Evolutionary conservation across 345 rosid genomes (phyloP), one percentile per base, ranked within the genome.

Genomic region (Lagerstroemia speciosa): DNA sequence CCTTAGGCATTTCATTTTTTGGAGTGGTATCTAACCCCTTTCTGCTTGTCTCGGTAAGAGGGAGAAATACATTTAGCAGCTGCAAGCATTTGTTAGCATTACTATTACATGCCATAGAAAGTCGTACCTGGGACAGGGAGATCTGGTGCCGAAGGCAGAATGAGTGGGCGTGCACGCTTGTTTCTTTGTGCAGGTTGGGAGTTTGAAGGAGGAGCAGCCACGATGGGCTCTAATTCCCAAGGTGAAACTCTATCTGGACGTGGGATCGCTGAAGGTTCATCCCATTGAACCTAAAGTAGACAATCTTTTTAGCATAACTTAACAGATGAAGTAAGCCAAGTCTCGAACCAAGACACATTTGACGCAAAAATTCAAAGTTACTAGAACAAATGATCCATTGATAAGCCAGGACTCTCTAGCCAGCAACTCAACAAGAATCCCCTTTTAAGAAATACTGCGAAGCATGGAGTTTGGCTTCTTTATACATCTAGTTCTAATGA

Each of bases 191-290:
- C 71, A 67, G 93, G 91, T 77, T 86, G 96, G 38, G 91, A 68
- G 68, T 77, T 84, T 40, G 96, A 70, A 69, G 89, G 80, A 67
- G 82, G 52, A 45, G 82, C 73, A 33, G 92, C 85, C 75, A 90
- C 83, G 75, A 92, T 84, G 26, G 97, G 98, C 75, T 95, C 99
- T 74, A 95, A 75, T 75, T 95, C 99, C 99, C 99, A 95, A 1
- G 96, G 77, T 32, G 98, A 88, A 55, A 89, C 97, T 80, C 82
- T 89, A 57, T 93, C 98, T 17, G 98, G 98, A 50, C 96, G 94
- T 52, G 79, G 66, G 32, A 93, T 89, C 37, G 92, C 80, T 71
- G 97, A 86, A 69, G 92, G 94, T 72, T 93, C 98, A 33, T 93
- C 98, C 98, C 97, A 93, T 73, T 89, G 94, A 74, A 90, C 90